Evolutionary conservation across 768 basidiomycete species (phyloP).

Genomic region (Mycena vulgaris): DNA sequence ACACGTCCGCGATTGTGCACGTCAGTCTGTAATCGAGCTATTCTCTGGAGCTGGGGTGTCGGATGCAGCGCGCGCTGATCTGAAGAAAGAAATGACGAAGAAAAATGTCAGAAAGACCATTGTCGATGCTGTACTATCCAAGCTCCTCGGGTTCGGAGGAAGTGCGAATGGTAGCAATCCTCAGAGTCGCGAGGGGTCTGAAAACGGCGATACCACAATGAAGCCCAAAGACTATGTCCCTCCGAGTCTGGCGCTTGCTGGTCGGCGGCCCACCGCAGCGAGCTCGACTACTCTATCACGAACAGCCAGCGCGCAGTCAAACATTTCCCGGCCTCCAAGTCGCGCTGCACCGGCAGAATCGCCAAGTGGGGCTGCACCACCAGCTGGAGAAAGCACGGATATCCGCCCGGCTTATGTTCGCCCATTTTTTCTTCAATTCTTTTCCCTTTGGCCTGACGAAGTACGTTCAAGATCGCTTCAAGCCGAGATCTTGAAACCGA

Average conservation of each 20-base stretch:
- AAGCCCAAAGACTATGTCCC: constrained; percentile 77
- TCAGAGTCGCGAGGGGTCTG: constrained; percentile 71
- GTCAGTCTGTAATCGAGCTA: constrained; percentile 84
- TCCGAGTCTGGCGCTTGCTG: constrained; percentile 78
- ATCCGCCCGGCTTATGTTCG: constrained; percentile 78
- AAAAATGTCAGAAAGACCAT: constrained; percentile 91
- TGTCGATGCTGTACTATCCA: constrained; percentile 82
- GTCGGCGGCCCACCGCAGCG: constrained; percentile 63
- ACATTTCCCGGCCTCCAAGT: constrained; percentile 71
- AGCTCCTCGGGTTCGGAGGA: constrained; percentile 66
- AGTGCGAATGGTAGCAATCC: constrained; percentile 59
- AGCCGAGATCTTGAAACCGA: constrained; percentile 88
- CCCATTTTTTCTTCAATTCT: constrained; percentile 7
- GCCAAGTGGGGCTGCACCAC: constrained; percentile 55
- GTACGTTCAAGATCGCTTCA: constrained; percentile 78
- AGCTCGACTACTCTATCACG: constrained; percentile 58
- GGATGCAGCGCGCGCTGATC: constrained; percentile 90
- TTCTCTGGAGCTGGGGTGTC: constrained; percentile 89
- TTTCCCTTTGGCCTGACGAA: background rate
- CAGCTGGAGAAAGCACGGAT: constrained; percentile 60
- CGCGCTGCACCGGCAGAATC: constrained; percentile 67
- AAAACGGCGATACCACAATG: constrained; percentile 63
- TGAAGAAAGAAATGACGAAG: constrained; percentile 93
- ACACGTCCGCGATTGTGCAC: constrained; percentile 89
- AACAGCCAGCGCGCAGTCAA: constrained; percentile 60